Evolutionary conservation across 345 rosid genomes (phyloP).

Genomic region (Cardamine chenopodiifolia): DNA sequence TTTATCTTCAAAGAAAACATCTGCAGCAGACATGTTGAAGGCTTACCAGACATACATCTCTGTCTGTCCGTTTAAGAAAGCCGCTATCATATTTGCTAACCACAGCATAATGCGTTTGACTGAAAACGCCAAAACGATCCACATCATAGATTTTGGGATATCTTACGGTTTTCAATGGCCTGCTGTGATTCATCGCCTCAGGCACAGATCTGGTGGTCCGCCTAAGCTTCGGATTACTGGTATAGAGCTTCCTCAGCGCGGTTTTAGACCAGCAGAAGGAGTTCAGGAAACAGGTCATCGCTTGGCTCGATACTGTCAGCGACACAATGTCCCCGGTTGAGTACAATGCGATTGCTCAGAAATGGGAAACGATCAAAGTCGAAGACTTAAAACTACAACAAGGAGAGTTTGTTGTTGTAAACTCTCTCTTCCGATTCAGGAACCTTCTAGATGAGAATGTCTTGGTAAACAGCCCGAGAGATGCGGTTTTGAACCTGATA

Average conservation of each 20-base stretch:
- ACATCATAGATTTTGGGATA: constrained; percentile 82
- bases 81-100: constrained; percentile 62
- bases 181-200: constrained; percentile 59
- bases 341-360: constrained; percentile 68
- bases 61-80: constrained; percentile 63
- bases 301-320: constrained; percentile 69
- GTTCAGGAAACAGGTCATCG: constrained; percentile 69
- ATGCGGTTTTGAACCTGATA: constrained; percentile 59
- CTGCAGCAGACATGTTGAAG: constrained; percentile 65
- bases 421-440: constrained; percentile 60
- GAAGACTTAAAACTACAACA: constrained; percentile 57
- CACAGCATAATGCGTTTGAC: constrained; percentile 52
- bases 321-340: constrained; percentile 69
- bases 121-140: constrained; percentile 55
- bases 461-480: constrained; percentile 57
- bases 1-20: constrained; percentile 50
- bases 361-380: constrained; percentile 72
- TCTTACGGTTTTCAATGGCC: constrained; percentile 90
- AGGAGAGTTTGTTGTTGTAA: constrained; percentile 64
- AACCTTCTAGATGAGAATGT: constrained; percentile 73
- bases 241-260: constrained; percentile 76
- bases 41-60: constrained; percentile 59
- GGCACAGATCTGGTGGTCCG: constrained; percentile 59
- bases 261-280: constrained; percentile 79
- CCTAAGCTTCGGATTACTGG: constrained; percentile 85